Base-by-base conservation (phyloP, 805 yeast species). In the Komagataella phaffii region DNA sequence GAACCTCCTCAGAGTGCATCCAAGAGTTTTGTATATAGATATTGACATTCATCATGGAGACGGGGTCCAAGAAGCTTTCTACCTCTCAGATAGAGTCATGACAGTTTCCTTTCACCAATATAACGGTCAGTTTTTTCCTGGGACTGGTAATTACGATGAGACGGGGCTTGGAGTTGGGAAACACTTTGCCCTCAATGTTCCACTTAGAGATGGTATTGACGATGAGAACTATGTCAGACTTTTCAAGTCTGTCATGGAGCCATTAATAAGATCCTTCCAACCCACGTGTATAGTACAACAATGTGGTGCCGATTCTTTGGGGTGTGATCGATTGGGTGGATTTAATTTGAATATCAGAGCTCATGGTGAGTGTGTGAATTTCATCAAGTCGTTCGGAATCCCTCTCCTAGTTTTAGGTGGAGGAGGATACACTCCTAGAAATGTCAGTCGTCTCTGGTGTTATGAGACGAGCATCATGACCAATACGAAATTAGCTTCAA, bases 41-140 rank as follows among this genome's bases (percentile, higher is more conserved):
- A 90, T 89, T 52, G 98, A 91, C 65, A 78, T 91, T 12, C 98
- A 91, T 65, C 98, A 91, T 63, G 98, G 98, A 47, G 98, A 91
- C 67, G 98, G 98, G 57, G 98, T 91, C 17, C 96, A 91, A 66
- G 98, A 91, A 66, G 97, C 97, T 1, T 91, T 91, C 62, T 87
- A 91, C 69, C 79, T 93, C 17, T 87, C 96, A 1, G 98, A 90
- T 66, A 72, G 98, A 54, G 98, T 90, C 48, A 89, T 90, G 96
- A 90, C 97, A 1, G 90, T 90, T 58, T 85, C 95, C 8, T 90
- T 90, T 74, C 98, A 90, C 73, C 91, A 89, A 68, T 91, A 83
- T 65, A 79, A 79, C 59, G 98, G 98, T 18, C 93, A 88, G 65
- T 91, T 88, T 64, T 91, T 91, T 75, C 99, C 99, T 2, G 97